Percentiles rank a stretch among this genome's conserved stretches.
Evolutionary conservation across 805 yeast species (phyloP).

Genomic region (Nakazawaea holstii): DNA sequence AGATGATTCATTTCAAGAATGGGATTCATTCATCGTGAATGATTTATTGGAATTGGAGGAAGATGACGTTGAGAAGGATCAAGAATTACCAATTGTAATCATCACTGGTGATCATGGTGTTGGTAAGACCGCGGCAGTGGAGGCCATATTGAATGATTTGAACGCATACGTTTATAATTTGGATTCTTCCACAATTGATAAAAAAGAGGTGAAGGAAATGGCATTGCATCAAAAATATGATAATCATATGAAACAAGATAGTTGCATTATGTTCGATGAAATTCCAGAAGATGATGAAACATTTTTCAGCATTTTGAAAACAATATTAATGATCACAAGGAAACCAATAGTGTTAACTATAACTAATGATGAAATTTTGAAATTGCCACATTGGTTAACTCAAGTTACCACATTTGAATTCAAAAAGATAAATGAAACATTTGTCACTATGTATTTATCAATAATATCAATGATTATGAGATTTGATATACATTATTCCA

Average conservation of each 20-base stretch:
- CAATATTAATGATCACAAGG: conserved; percentile 4
- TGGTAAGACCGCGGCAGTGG: conserved; percentile 8
- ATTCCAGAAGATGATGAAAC: conserved; percentile 11
- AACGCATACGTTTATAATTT: conserved; percentile 7
- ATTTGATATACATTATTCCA: neutral
- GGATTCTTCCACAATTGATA: conserved; percentile 9
- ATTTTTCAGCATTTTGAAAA: conserved; percentile 2
- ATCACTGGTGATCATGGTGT: conserved; percentile 6
- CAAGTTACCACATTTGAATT: conserved; percentile 3
- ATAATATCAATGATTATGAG: neutral
- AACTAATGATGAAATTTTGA: neutral
- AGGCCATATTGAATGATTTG: conserved; percentile 1
- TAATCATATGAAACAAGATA: conserved; percentile 7
- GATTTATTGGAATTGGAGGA: conserved; percentile 1
- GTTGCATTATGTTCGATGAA: conserved; percentile 11
- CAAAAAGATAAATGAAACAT: neutral
- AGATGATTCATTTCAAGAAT: neutral
- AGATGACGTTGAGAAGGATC: conserved; percentile 4
- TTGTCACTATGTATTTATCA: conserved; percentile 1
- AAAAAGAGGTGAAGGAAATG: conserved; percentile 8
- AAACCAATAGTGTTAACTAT: conserved; percentile 9
- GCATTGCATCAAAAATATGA: conserved; percentile 11
- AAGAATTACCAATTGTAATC: conserved; percentile 6
- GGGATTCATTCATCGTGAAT: conserved; percentile 7
- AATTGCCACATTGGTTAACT: conserved; percentile 9